Evolutionary conservation across 1,139 yeast species (phyloP).

Genomic region (Martiniozyma asiatica): DNA sequence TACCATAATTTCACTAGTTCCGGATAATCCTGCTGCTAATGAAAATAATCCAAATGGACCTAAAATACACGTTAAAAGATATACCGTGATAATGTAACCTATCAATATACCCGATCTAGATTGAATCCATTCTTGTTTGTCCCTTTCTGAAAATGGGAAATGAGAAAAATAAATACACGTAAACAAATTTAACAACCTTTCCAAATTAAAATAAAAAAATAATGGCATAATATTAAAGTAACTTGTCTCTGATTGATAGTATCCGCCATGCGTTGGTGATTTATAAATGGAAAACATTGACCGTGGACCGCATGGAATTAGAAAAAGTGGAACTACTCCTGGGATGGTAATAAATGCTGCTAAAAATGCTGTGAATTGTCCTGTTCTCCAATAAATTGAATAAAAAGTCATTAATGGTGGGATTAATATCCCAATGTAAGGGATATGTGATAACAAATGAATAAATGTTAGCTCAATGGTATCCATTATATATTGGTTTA

Average conservation of each 20-base stretch:
- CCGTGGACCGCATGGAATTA: slow-evolving; percentile 23
- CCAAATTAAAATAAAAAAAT: background rate
- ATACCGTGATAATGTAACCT: slow-evolving; percentile 48
- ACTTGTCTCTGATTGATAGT: background rate
- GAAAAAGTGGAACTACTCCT: slow-evolving; percentile 33
- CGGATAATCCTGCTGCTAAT: slow-evolving; percentile 8
- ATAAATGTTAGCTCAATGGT: slow-evolving; percentile 15
- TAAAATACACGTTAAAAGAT: slow-evolving; percentile 40
- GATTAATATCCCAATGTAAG: slow-evolving; percentile 29
- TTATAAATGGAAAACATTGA: slow-evolving; percentile 5
- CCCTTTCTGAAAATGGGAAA: slow-evolving; percentile 34
- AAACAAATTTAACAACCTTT: slow-evolving; percentile 4
- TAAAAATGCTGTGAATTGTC: slow-evolving; percentile 31
- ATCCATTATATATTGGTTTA: slow-evolving; percentile 7
- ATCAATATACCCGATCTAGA: slow-evolving; percentile 47
- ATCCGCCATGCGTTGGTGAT: background rate
- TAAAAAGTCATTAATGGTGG: slow-evolving; percentile 33
- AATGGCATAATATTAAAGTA: slow-evolving; percentile 3
- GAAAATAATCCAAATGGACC: slow-evolving; percentile 33
- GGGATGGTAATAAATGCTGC: slow-evolving; percentile 20
- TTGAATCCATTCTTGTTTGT: slow-evolving; percentile 38
- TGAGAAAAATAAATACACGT: slow-evolving; percentile 24
- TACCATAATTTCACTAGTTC: slow-evolving; percentile 6
- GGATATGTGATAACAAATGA: slow-evolving; percentile 24
- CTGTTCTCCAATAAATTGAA: slow-evolving; percentile 33